Percentiles rank a stretch among this genome's conserved stretches.
phyloP scores from a whole-genome alignment of 331 rosid genomes.

The Prunus yedoensis region DNA sequence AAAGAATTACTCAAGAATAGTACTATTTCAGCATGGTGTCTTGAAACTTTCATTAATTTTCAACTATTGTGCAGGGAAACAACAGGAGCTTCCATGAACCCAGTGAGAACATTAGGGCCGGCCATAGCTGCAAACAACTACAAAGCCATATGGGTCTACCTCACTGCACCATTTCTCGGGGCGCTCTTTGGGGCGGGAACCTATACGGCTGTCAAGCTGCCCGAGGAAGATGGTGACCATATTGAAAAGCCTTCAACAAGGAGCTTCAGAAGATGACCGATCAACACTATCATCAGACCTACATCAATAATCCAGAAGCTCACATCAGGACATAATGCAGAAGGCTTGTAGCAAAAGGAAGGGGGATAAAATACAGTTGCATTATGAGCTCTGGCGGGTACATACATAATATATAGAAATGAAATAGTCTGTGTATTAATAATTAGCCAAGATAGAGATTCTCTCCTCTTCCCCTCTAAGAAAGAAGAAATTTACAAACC shows the following conservation, averaged over 20 bases:
- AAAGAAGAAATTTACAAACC: not conserved
- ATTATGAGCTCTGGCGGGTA: slow-evolving; percentile 6
- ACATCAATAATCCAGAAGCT: slow-evolving; percentile 6
- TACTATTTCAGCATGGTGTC: not conserved
- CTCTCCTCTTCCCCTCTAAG: not conserved
- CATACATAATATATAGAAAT: not conserved
- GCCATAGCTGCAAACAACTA: slow-evolving; percentile 83
- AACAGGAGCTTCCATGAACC: slow-evolving; percentile 90
- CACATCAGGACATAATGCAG: slow-evolving; percentile 17
- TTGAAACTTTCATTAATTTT: not conserved
- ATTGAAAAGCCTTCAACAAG: slow-evolving; percentile 39
- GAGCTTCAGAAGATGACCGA: slow-evolving; percentile 59
- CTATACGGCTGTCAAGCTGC: slow-evolving; percentile 69
- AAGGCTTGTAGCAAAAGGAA: not conserved
- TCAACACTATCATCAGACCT: slow-evolving; percentile 12
- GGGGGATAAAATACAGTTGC: not conserved
- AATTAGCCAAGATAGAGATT: slow-evolving; percentile 2
- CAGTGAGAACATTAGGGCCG: slow-evolving; percentile 85
- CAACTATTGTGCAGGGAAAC: slow-evolving; percentile 42
- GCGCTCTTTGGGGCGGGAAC: slow-evolving; percentile 76
- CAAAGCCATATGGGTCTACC: slow-evolving; percentile 80
- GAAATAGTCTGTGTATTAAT: slow-evolving; percentile 4
- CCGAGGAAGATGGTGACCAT: slow-evolving; percentile 45
- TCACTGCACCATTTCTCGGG: slow-evolving; percentile 77
- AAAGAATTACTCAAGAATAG: no score